A percentile compares a stretch with the other conserved stretches of the same genome.
Evolutionary conservation across 805 yeast genomes (phyloP).

Genomic region (Wickerhamiella kurtzmanii): DNA sequence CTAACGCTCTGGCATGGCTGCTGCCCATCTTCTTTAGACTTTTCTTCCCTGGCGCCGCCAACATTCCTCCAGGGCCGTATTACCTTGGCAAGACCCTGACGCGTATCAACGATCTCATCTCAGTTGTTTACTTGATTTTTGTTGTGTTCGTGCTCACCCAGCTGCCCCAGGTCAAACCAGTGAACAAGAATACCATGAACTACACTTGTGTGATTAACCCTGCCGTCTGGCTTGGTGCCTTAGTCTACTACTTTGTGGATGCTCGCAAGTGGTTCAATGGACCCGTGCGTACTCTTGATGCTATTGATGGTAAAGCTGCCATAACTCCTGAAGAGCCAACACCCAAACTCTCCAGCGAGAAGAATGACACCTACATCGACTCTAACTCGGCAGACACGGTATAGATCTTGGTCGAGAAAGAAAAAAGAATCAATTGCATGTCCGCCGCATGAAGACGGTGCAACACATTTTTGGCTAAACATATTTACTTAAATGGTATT

Average conservation of each 20-base stretch:
- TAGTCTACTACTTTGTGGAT: slow-evolving; percentile 37
- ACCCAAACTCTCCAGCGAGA: background rate
- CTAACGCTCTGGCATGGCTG: slow-evolving; percentile 52
- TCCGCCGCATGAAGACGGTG: too few relatives aligned
- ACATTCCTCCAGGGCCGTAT: slow-evolving; percentile 55
- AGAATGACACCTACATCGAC: background rate
- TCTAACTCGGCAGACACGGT: background rate
- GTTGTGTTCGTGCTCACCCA: slow-evolving; percentile 39
- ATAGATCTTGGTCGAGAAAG: too few relatives aligned
- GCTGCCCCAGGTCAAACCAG: slow-evolving; percentile 40
- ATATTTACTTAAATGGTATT: too few relatives aligned
- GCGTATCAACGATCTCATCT: slow-evolving; percentile 32
- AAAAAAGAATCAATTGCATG: too few relatives aligned
- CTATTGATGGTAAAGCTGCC: slow-evolving; percentile 7
- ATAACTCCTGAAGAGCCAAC: background rate
- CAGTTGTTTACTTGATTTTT: slow-evolving; percentile 39
- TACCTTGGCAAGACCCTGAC: slow-evolving; percentile 41
- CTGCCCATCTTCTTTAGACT: slow-evolving; percentile 43
- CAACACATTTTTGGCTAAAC: too few relatives aligned
- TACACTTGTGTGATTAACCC: slow-evolving; percentile 53
- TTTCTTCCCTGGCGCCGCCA: slow-evolving; percentile 33
- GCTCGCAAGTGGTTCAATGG: slow-evolving; percentile 47
- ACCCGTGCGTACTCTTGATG: slow-evolving; percentile 28
- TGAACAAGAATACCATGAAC: slow-evolving; percentile 40
- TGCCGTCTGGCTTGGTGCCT: slow-evolving; percentile 44